Evolutionary conservation across 1,284 basidiomycete genomes (phyloP).

Genomic region (Apiotrichum mycotoxinovorans): DNA sequence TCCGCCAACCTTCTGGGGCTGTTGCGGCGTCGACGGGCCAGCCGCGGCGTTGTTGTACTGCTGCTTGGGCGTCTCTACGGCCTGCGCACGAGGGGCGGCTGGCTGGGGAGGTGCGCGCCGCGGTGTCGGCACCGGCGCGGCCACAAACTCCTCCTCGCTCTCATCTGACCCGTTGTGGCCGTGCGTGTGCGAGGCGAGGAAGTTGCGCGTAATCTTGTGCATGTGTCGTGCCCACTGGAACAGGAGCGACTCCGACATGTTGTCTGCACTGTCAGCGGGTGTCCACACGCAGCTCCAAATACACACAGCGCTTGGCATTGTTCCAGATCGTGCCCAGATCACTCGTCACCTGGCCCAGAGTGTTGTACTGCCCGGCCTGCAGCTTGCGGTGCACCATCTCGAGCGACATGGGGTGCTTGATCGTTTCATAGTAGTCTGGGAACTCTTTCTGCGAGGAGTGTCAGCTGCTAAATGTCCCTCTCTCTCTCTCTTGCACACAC

Average conservation of each 20-base stretch:
- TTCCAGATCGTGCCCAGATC: constrained; percentile 46
- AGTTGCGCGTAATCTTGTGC: constrained; percentile 43
- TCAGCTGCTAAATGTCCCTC: too few species aligned
- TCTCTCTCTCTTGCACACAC: too few species aligned
- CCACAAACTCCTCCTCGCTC: constrained; percentile 17
- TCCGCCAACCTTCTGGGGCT: constrained; percentile 6
- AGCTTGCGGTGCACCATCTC: constrained; percentile 41
- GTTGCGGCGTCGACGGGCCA: constrained; percentile 15
- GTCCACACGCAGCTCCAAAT: too few species aligned
- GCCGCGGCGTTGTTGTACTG: constrained; percentile 14
- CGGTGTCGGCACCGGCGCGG: constrained; percentile 5
- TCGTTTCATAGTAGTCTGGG: constrained; percentile 47
- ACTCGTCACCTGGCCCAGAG: constrained; percentile 33
- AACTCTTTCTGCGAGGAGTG: constrained; percentile 30
- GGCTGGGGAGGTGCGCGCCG: background rate
- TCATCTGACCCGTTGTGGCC: constrained; percentile 12
- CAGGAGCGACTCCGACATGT: constrained; percentile 43
- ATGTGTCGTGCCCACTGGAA: constrained; percentile 48
- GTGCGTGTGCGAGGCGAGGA: constrained; percentile 10
- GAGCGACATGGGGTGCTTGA: constrained; percentile 46
- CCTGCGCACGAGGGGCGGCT: background rate
- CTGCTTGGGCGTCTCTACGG: constrained; percentile 8
- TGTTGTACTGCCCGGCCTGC: constrained; percentile 27
- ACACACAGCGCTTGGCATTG: constrained; percentile 47
- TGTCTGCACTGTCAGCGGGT: too few species aligned